Percentiles rank a stretch among this genome's conserved stretches.
Evolutionary conservation across 352 stramenopile genomes (phyloP).

Genomic region (Phytopythium chamaehyphon): DNA sequence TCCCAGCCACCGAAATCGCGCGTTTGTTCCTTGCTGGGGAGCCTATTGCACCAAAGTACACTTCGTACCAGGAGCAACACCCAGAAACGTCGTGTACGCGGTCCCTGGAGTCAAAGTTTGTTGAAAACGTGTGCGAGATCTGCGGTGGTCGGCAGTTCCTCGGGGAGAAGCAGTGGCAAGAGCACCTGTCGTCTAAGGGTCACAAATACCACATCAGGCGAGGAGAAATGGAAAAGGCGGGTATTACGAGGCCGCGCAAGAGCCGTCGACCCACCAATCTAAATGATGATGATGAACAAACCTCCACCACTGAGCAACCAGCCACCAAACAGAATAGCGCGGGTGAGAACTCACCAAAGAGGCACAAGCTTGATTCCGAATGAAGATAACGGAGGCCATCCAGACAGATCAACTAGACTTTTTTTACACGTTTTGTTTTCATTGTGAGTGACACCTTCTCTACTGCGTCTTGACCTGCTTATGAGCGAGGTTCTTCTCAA

Average conservation of each 20-base stretch:
- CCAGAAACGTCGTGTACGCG: constrained; percentile 35
- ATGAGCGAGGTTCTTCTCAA: constrained; percentile 49
- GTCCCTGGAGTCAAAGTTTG: constrained; percentile 54
- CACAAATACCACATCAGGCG: constrained; percentile 82
- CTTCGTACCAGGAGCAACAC: constrained; percentile 42
- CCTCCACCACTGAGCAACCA: not conserved
- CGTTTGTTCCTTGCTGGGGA: constrained; percentile 39
- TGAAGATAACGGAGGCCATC: not conserved
- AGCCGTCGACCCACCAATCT: constrained; percentile 10
- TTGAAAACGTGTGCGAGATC: constrained; percentile 51
- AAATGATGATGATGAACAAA: not conserved
- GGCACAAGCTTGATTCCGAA: not conserved
- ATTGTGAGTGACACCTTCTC: constrained; percentile 5
- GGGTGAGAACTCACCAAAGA: not conserved
- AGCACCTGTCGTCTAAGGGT: constrained; percentile 75
- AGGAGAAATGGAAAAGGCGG: constrained; percentile 44
- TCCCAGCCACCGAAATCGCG: constrained; percentile 63
- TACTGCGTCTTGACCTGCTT: constrained; percentile 41
- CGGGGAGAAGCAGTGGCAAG: constrained; percentile 60
- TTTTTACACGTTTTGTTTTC: not conserved
- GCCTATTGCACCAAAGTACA: constrained; percentile 19
- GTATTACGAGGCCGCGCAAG: constrained; percentile 4
- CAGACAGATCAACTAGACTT: not conserved
- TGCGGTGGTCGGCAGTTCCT: constrained; percentile 67
- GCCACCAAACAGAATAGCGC: not conserved